These are phyloP conservation scores for Noccaea bulbosa DNA, from an alignment of 345 rosid species.

Conservation along the genomic window DNA sequence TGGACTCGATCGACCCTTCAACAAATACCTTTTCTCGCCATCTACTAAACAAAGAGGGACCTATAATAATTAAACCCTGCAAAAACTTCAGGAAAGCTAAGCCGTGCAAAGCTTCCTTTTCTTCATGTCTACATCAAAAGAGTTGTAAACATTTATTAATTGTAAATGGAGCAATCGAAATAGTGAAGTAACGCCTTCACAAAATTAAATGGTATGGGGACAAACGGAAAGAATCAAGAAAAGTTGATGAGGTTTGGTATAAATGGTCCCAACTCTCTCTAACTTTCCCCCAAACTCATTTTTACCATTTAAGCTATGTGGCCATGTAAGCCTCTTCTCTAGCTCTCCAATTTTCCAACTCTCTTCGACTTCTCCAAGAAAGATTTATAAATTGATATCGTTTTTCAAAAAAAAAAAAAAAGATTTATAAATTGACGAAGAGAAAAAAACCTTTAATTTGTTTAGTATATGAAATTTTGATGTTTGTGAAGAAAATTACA, in stretches of 20 bases:
- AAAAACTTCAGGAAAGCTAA: slow-evolving; percentile 34
- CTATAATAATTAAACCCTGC: slow-evolving; percentile 32
- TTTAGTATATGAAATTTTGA: neutral
- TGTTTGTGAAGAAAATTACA: slow-evolving; percentile 6
- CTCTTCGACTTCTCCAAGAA: slow-evolving; percentile 4
- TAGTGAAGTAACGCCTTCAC: slow-evolving; percentile 38
- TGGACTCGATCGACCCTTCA: slow-evolving; percentile 31
- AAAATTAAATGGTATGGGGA: slow-evolving; percentile 39
- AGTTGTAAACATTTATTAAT: slow-evolving; percentile 28
- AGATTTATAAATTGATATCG: neutral
- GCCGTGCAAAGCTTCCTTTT: slow-evolving; percentile 42
- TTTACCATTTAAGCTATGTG: slow-evolving; percentile 32
- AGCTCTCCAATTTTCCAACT: slow-evolving; percentile 6
- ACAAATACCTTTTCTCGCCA: slow-evolving; percentile 27
- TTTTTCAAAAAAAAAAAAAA: too few species aligned
- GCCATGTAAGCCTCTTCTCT: neutral
- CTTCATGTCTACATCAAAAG: slow-evolving; percentile 38
- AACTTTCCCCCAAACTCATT: slow-evolving; percentile 13
- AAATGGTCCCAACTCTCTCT: slow-evolving; percentile 31
- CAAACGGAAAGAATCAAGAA: slow-evolving; percentile 35
- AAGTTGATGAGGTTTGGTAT: slow-evolving; percentile 42
- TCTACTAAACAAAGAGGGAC: slow-evolving; percentile 29
- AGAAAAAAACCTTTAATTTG: neutral
- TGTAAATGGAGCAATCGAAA: slow-evolving; percentile 25
- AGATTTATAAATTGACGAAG: neutral